Percentiles rank a stretch among this genome's conserved stretches.
phyloP scores from a whole-genome alignment of 2,329 filamentous ascomycete species.

The Aspergillus uvarum region DNA sequence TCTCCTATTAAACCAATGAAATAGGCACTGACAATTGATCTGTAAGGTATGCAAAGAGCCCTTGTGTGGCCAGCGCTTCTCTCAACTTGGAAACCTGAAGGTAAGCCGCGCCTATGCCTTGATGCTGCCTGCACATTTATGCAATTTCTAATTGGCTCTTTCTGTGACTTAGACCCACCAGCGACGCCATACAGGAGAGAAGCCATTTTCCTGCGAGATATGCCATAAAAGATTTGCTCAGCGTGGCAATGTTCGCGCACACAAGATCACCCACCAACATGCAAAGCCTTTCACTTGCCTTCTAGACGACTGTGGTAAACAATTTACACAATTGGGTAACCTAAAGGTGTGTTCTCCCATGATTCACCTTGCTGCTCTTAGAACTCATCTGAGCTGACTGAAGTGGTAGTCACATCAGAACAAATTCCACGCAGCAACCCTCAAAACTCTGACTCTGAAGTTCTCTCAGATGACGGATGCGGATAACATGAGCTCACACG shows the following conservation, averaged over 20 bases:
- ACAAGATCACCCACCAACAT: constrained; percentile 76
- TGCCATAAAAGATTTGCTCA: constrained; percentile 84
- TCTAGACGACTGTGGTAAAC: constrained; percentile 80
- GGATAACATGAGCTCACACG: constrained; percentile 64
- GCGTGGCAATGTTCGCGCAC: constrained; percentile 79
- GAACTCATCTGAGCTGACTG: constrained; percentile 7
- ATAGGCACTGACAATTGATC: background rate
- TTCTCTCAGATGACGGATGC: constrained; percentile 65
- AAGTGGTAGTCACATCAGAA: constrained; percentile 76
- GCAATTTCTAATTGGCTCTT: background rate
- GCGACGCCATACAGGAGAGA: constrained; percentile 81
- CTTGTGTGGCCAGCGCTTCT: constrained; percentile 76
- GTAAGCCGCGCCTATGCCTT: constrained; percentile 46
- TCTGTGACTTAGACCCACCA: constrained; percentile 67
- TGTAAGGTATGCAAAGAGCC: constrained; percentile 65
- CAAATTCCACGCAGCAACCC: constrained; percentile 79
- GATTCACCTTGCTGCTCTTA: background rate
- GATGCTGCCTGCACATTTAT: background rate
- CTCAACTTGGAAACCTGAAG: constrained; percentile 87
- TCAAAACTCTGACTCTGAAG: constrained; percentile 67
- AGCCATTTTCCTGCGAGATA: constrained; percentile 74
- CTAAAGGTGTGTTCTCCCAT: constrained; percentile 65
- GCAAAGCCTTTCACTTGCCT: constrained; percentile 78
- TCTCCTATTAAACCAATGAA: background rate
- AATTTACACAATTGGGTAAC: constrained; percentile 87